Evolutionary conservation across 257 asterid species (phyloP).

Genomic region (Nicotiana tabacum): DNA sequence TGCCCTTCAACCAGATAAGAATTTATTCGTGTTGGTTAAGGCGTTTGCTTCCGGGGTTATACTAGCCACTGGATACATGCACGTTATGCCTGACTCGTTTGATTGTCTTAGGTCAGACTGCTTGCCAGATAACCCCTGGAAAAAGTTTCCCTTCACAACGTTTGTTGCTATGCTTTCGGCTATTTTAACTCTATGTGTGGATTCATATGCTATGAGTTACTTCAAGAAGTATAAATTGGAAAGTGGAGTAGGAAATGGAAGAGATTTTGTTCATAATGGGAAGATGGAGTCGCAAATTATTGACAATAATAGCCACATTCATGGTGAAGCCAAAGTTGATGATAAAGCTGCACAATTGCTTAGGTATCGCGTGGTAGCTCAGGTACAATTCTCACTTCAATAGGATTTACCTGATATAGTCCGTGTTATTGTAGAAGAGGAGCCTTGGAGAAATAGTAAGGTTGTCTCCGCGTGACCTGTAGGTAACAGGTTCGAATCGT

Average conservation of each 20-base stretch:
- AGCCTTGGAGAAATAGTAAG: no score
- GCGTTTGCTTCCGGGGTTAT: slow-evolving; percentile 43
- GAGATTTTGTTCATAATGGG: background rate
- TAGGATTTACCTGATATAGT: no score
- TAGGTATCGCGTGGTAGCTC: slow-evolving; percentile 19
- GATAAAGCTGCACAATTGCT: slow-evolving; percentile 15
- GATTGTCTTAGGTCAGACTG: slow-evolving; percentile 25
- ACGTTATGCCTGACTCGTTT: slow-evolving; percentile 39
- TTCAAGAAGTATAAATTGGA: slow-evolving; percentile 11
- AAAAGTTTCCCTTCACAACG: slow-evolving; percentile 32
- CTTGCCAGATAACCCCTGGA: slow-evolving; percentile 36
- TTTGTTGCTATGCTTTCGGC: slow-evolving; percentile 43
- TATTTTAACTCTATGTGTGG: slow-evolving; percentile 28
- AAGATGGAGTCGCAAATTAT: slow-evolving; percentile 10
- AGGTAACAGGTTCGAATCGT: no score
- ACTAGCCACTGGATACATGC: slow-evolving; percentile 43
- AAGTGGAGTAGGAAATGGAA: background rate
- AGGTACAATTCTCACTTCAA: background rate
- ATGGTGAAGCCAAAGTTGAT: background rate
- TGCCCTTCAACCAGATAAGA: slow-evolving; percentile 24
- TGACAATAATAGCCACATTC: background rate
- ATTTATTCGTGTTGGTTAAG: slow-evolving; percentile 27
- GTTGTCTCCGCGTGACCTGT: no score
- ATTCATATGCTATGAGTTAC: slow-evolving; percentile 35
- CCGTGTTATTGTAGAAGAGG: no score